Conservation (phyloP, 169 alveolate genomes). For the Babesia ovis region DNA sequence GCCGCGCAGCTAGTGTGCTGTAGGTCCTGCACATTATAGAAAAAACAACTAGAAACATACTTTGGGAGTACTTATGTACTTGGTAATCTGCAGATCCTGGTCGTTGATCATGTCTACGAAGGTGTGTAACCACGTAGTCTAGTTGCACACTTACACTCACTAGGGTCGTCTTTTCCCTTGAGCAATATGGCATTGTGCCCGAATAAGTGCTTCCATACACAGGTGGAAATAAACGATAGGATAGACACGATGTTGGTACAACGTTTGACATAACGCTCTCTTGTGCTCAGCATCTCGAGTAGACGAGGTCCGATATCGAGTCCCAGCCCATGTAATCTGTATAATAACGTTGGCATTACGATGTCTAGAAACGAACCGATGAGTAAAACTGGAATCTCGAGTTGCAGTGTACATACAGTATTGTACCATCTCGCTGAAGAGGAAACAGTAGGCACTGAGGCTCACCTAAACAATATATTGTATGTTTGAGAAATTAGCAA, state of each 20-base stretch:
- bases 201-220: slow-evolving; percentile 68
- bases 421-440: slow-evolving; percentile 66
- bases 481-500: neutral
- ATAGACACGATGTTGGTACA: slow-evolving; percentile 49
- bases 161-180: slow-evolving; percentile 53
- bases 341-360: neutral
- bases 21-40: slow-evolving; percentile 28
- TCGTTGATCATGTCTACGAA: slow-evolving; percentile 63
- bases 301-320: slow-evolving; percentile 50
- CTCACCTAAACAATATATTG: slow-evolving; percentile 21
- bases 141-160: slow-evolving; percentile 55
- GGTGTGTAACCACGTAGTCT: neutral
- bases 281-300: slow-evolving; percentile 45
- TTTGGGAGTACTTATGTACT: slow-evolving; percentile 58
- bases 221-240: slow-evolving; percentile 50
- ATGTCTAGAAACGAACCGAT: slow-evolving; percentile 19
- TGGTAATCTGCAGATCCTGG: slow-evolving; percentile 50
- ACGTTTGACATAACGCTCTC: slow-evolving; percentile 36
- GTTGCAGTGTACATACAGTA: slow-evolving; percentile 60
- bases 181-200: slow-evolving; percentile 55
- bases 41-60: neutral
- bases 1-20: slow-evolving; percentile 63
- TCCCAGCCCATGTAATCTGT: slow-evolving; percentile 57
- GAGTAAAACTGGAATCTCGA: slow-evolving; percentile 42
- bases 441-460: slow-evolving; percentile 58